Evolutionary conservation across 768 basidiomycete genomes (phyloP).

Genomic region (Botryobasidium botryosum): DNA sequence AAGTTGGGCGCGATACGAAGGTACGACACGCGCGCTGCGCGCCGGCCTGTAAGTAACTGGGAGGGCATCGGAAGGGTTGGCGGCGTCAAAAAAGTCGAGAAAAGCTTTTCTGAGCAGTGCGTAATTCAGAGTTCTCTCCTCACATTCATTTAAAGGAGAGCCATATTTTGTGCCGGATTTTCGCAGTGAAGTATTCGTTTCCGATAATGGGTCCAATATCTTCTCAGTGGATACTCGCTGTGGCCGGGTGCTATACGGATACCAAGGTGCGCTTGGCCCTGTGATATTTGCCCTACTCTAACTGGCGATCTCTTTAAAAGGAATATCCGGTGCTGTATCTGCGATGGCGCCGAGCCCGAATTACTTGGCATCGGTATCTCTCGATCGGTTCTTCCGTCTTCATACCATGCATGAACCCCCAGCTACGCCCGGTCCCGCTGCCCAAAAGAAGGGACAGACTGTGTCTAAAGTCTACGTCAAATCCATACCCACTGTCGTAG

Average conservation of each 20-base stretch:
- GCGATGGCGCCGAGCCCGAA: conserved; percentile 38
- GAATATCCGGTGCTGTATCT: conserved; percentile 51
- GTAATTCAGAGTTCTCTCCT: conserved; percentile 17
- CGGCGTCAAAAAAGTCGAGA: conserved; percentile 41
- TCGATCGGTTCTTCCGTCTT: conserved; percentile 55
- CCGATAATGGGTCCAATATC: conserved; percentile 47
- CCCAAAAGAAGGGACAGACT: conserved; percentile 38
- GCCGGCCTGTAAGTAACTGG: conserved; percentile 55
- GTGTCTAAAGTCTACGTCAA: conserved; percentile 48
- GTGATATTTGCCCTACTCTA: not conserved
- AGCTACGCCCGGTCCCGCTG: conserved; percentile 31
- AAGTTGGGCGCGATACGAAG: conserved; percentile 53
- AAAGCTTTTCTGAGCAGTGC: conserved; percentile 47
- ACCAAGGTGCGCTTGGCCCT: conserved; percentile 31
- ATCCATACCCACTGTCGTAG: conserved; percentile 39
- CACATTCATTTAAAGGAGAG: conserved; percentile 3
- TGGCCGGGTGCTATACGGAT: conserved; percentile 44
- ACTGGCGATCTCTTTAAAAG: conserved; percentile 23
- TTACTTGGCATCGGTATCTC: conserved; percentile 40
- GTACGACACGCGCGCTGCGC: conserved; percentile 59
- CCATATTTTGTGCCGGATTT: not conserved
- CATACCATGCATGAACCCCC: conserved; percentile 32
- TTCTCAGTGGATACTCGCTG: conserved; percentile 53
- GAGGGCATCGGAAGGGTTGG: conserved; percentile 39
- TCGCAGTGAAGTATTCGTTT: conserved; percentile 47